Conservation (phyloP, 257 asterid genomes). For the Solanum dulcamara region DNA sequence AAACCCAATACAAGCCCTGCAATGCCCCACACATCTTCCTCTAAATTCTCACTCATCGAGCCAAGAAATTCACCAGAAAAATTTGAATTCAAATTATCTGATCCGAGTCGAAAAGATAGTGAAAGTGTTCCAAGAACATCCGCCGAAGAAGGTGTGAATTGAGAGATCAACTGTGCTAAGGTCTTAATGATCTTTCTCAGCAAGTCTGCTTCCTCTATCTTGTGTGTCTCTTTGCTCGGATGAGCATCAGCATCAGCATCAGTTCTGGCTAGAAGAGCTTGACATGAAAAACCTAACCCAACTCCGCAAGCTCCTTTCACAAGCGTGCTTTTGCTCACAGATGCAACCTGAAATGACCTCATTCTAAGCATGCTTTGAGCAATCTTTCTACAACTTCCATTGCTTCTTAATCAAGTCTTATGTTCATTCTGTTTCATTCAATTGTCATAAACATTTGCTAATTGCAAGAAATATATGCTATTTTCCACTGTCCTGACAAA, state of each 20-base stretch:
- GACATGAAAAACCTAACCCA: constrained; percentile 88
- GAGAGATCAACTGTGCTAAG: constrained; percentile 55
- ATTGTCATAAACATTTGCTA: background rate
- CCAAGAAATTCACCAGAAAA: constrained; percentile 20
- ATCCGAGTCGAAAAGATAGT: constrained; percentile 36
- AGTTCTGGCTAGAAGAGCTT: constrained; percentile 61
- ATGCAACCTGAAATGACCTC: constrained; percentile 51
- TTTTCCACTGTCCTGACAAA: background rate
- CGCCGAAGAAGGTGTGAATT: constrained; percentile 45
- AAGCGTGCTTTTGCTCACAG: constrained; percentile 70
- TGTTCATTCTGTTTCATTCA: background rate
- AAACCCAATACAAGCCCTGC: constrained; percentile 84
- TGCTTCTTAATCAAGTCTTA: background rate
- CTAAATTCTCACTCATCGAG: constrained; percentile 30
- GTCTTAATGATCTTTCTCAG: constrained; percentile 50
- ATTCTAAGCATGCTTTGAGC: background rate
- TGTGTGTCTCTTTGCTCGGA: constrained; percentile 29
- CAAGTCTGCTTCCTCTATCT: constrained; percentile 45
- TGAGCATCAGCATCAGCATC: constrained; percentile 33
- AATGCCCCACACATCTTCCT: constrained; percentile 79
- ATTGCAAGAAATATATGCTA: background rate
- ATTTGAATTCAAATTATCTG: constrained; percentile 17
- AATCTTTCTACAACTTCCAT: background rate
- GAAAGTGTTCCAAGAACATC: constrained; percentile 38
- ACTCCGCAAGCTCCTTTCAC: constrained; percentile 96